A percentile compares a stretch with the other conserved stretches of the same genome.
Evolutionary conservation across 2,329 filamentous ascomycete genomes (phyloP).

Genomic region (Alternaria sp.): DNA sequence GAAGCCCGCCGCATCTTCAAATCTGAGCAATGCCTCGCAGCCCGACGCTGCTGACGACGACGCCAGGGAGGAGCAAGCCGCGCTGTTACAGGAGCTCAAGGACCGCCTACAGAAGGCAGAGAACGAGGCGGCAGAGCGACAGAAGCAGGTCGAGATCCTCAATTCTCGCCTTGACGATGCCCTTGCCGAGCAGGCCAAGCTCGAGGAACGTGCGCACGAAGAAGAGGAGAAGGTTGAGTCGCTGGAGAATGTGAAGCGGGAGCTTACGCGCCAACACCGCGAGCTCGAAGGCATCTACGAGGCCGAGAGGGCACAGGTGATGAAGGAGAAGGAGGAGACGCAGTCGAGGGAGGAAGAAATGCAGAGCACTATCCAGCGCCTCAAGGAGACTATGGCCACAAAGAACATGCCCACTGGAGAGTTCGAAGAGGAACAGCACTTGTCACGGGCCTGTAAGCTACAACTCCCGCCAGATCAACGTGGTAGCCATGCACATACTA

Average conservation of each 20-base stretch:
- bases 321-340: constrained; percentile 92
- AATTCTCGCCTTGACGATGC: constrained; percentile 88
- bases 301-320: constrained; percentile 83
- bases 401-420: constrained; percentile 66
- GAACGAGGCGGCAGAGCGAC: constrained; percentile 76
- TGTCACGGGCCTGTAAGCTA: constrained; percentile 62
- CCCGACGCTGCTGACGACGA: constrained; percentile 63
- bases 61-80: constrained; percentile 78
- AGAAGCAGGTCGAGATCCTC: constrained; percentile 84
- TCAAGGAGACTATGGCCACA: constrained; percentile 89
- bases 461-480: neutral
- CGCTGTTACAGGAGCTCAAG: constrained; percentile 83
- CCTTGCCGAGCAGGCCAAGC: constrained; percentile 78
- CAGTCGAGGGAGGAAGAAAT: constrained; percentile 86
- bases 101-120: constrained; percentile 84
- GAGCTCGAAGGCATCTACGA: constrained; percentile 95
- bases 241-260: constrained; percentile 84
- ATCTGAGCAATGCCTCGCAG: constrained; percentile 46
- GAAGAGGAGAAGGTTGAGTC: constrained; percentile 82
- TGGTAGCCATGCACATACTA: constrained; percentile 21
- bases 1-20: constrained; percentile 47
- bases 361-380: constrained; percentile 84
- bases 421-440: constrained; percentile 58
- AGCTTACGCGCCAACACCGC: constrained; percentile 80
- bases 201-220: constrained; percentile 90